Percentiles rank a stretch among this genome's conserved stretches.
phyloP scores from a whole-genome alignment of 2,329 filamentous ascomycete species.

The Drechslerella coelobrocha region DNA sequence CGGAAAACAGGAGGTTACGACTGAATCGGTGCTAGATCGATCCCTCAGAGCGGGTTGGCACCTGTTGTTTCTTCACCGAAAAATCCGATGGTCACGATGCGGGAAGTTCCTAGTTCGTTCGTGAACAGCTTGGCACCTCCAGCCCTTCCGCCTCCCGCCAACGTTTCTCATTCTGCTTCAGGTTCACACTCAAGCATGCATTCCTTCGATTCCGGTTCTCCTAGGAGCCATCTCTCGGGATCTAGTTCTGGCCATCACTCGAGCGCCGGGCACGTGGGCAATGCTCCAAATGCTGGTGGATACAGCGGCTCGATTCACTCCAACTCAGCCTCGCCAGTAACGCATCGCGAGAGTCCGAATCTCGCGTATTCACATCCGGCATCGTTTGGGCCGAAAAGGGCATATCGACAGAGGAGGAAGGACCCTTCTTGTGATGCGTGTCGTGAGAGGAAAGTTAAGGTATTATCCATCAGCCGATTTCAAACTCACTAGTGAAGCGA shows the following conservation, averaged over 20 bases:
- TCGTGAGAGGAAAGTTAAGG: conserved; percentile 78
- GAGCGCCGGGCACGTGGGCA: conserved; percentile 23
- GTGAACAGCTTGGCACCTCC: conserved; percentile 49
- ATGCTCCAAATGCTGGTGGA: conserved; percentile 23
- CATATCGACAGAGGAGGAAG: conserved; percentile 92
- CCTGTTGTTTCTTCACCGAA: conserved; percentile 1
- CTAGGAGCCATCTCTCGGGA: conserved; percentile 46
- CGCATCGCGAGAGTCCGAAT: conserved; percentile 49
- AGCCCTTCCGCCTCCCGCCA: conserved; percentile 45
- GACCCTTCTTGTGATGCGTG: conserved; percentile 98
- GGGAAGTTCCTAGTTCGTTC: conserved; percentile 49
- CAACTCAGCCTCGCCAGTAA: conserved; percentile 48
- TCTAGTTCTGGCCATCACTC: conserved; percentile 47
- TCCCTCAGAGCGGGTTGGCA: not conserved
- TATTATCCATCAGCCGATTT: conserved; percentile 47
- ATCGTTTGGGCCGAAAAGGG: conserved; percentile 68
- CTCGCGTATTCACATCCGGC: conserved; percentile 48
- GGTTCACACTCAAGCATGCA: conserved; percentile 49
- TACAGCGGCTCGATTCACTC: conserved; percentile 42
- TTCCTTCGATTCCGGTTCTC: conserved; percentile 48
- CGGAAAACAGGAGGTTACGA: conserved; percentile 15
- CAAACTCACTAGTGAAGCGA: not conserved
- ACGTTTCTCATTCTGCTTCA: conserved; percentile 43
- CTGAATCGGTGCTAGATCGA: conserved; percentile 22
- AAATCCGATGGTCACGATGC: conserved; percentile 49